Conservation (phyloP, 768 basidiomycete species). For the Auriscalpium orientale region DNA sequence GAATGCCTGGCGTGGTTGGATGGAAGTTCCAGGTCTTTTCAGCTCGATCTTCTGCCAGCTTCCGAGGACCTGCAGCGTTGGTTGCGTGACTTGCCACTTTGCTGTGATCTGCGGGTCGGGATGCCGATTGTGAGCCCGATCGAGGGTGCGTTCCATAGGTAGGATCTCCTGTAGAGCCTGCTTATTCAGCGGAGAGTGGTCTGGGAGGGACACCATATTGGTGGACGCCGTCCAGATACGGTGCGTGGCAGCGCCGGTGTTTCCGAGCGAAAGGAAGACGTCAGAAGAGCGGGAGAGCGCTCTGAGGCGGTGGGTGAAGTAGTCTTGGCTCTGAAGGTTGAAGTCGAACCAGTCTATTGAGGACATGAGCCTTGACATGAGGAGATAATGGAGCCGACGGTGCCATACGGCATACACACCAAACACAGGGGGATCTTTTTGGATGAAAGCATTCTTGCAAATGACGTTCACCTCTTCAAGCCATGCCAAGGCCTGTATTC, state of each 20-base stretch:
- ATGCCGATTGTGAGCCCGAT: slow-evolving; percentile 2
- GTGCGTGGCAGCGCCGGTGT: slow-evolving; percentile 26
- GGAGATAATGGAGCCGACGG: slow-evolving; percentile 2
- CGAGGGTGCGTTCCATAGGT: not conserved
- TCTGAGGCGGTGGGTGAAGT: slow-evolving; percentile 20
- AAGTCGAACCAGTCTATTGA: slow-evolving; percentile 22
- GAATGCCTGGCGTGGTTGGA: slow-evolving; percentile 16
- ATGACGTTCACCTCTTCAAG: slow-evolving; percentile 22
- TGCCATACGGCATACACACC: slow-evolving; percentile 3
- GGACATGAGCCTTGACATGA: no score
- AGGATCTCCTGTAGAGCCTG: not conserved
- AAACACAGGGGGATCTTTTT: not conserved
- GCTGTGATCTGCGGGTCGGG: slow-evolving; percentile 11
- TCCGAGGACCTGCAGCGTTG: slow-evolving; percentile 25
- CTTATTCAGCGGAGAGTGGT: not conserved
- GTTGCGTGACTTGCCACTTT: slow-evolving; percentile 2
- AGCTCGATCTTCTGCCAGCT: slow-evolving; percentile 28
- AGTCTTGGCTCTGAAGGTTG: slow-evolving; percentile 21
- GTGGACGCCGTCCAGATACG: slow-evolving; percentile 17
- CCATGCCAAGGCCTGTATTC: slow-evolving; percentile 24
- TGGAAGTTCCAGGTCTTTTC: slow-evolving; percentile 22
- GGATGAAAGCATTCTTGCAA: slow-evolving; percentile 17
- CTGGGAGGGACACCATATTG: not conserved
- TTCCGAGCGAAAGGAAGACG: slow-evolving; percentile 25
- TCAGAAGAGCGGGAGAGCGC: slow-evolving; percentile 20